Evolutionary conservation across 2,329 filamentous ascomycete species (phyloP), one percentile per base, ranked within the genome.

Genomic region (Colletotrichum sp.): DNA sequence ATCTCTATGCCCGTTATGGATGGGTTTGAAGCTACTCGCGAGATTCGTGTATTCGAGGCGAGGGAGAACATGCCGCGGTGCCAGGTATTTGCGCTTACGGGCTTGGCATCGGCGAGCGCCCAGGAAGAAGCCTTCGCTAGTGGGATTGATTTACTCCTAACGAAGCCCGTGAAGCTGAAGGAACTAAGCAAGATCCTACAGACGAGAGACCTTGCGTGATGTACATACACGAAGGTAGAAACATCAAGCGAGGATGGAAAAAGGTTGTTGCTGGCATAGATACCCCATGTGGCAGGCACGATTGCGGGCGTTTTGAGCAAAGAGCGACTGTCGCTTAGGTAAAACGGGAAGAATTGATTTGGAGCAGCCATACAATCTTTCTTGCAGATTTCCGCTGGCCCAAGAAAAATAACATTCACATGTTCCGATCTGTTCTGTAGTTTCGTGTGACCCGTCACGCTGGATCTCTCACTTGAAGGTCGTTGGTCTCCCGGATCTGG

Each of bases 1-100:
- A 86, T 90, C 2, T 89, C 85, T 68, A 91, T 91, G 90, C 90
- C 90, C 0, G 80, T 90, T 4, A 87, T 91, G 78, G 86, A 91
- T 73, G 88, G 88, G 0, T 84, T 89, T 4, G 86, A 87, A 18
- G 85, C 87, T 0, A 89, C 88, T 2, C 80, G 85, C 2, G 81
- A 82, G n/a, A 90, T 90, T 16, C 84, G 89, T 1, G 82, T 84
- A 2, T 82, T 87, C 38, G 90, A 91, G 77, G 80, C 82, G 5
- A 81, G 86, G 1, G 78, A 83, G 8, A 80, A 82, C 0, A 77
- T 88, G 0, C 74, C 80, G 1, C 85, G 86, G 1, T 84, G 84
- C 2, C 81, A 84, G 4, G 86, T 91, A 27, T 86, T 91, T 33
- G 89, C 88, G 0, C 79, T 91, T 1, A 89, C 89, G 0, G 89